Base-by-base conservation (phyloP, 2,329 filamentous ascomycete genomes). In the Paraconiothyrium brasiliense region DNA sequence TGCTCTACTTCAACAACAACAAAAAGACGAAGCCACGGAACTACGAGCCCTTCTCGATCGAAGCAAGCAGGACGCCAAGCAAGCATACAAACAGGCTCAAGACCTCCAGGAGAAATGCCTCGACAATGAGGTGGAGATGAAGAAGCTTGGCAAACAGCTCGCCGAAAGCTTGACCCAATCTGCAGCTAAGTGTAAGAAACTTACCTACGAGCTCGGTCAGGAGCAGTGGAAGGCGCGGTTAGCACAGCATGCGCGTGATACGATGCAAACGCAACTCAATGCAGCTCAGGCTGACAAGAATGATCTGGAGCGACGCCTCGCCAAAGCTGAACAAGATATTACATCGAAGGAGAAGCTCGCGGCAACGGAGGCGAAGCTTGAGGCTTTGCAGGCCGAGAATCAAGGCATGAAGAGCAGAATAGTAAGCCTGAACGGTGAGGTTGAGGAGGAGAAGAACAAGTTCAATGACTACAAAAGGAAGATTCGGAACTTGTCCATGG, bases 401-500 rank as follows among this genome's bases (percentile, higher is more conserved):
- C 5, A 48, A 24, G 44, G 16, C 1, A 35, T 56, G 54, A 47
- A 48, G 30, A n/a, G 10, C 14, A 24, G n/a, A 11, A 41, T 47
- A 2, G 5, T 7, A n/a, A 11, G 6, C 16, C 43, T 56, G 11
- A 34, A 51, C 35, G 16, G 7, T 6, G 46, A 57, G 35, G 34
- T 57, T 3, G 5, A 14, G 24, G 34, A 4, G 22, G 55, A 41
- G 55, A 57, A 16, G 46, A 13, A 48, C 14, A 27, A 34, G 22
- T 57, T 57, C 30, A 27, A 10, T 6, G 46, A 57, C 3, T 57
- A 50, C 44, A 57, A 44, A 35, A 41, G 35, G 34, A 57, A 43
- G 46, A 57, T 57, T 32, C 44, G 55, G 13, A 51, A 57, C 35
- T 43, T 57, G 46, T 50, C 16, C 13, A 30, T 37, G 27, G 32